Evolutionary conservation across 2,329 filamentous ascomycete species (phyloP).

Genomic region (Ascochyta lentis): DNA sequence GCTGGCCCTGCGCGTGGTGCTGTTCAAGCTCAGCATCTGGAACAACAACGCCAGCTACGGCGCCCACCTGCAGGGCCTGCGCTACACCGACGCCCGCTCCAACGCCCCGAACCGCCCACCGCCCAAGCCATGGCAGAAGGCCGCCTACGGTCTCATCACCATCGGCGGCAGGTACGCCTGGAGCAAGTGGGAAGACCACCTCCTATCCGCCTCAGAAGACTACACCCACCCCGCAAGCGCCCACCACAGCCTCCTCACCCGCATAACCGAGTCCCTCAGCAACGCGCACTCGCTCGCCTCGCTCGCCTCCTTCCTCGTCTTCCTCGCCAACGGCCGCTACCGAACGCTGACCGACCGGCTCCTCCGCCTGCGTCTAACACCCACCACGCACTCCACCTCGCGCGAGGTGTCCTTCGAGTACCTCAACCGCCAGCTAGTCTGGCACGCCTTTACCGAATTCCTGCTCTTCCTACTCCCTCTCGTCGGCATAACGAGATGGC

Average conservation of each 20-base stretch:
- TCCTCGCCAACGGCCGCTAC: conserved; percentile 89
- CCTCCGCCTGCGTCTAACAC: conserved; percentile 82
- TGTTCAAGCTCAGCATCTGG: conserved; percentile 97
- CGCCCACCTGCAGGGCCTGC: conserved; percentile 87
- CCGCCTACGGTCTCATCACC: conserved; percentile 81
- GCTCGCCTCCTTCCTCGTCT: conserved; percentile 85
- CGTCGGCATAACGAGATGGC: conserved; percentile 93
- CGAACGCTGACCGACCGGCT: conserved; percentile 87
- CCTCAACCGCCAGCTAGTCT: conserved; percentile 94
- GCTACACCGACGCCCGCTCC: conserved; percentile 83
- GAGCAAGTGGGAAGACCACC: conserved; percentile 89
- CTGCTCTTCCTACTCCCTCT: conserved; percentile 95
- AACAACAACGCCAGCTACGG: conserved; percentile 96
- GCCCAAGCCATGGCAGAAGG: conserved; percentile 84
- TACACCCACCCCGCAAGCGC: conserved; percentile 63
- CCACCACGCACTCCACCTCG: conserved; percentile 81
- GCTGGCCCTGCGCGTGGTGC: conserved; percentile 73
- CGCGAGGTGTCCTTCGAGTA: conserved; percentile 97
- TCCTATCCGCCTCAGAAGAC: conserved; percentile 77
- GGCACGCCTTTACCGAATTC: conserved; percentile 99
- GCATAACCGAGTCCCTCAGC: conserved; percentile 71
- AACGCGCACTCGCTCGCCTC: conserved; percentile 82
- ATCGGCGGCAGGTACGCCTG: conserved; percentile 89
- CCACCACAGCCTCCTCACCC: conserved; percentile 65
- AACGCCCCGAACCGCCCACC: conserved; percentile 60